phyloP scores from a whole-genome alignment of 1,284 basidiomycete species.

The Ustilago curta region DNA sequence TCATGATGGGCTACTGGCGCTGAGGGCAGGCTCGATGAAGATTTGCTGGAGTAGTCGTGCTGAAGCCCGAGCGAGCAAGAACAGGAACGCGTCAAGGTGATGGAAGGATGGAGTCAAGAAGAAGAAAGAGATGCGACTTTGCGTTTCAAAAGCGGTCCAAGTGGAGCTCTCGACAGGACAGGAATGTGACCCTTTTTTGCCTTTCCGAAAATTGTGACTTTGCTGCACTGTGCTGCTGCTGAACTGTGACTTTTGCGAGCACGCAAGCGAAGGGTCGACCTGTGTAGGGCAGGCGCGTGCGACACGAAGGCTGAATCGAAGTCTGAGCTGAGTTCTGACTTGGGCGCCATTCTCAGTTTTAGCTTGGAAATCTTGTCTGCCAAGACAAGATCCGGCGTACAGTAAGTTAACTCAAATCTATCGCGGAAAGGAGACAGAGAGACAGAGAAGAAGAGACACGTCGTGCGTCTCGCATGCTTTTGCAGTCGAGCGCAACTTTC shows the following conservation, averaged over 20 bases:
- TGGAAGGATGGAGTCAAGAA: neutral
- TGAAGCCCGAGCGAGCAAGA: neutral
- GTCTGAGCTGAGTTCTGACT: no score
- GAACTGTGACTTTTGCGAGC: neutral
- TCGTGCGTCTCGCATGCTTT: neutral
- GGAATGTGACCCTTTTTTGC: conserved; percentile 2
- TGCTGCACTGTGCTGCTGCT: conserved; percentile 2
- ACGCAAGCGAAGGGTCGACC: neutral
- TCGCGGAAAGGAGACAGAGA: no score
- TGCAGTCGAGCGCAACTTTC: neutral
- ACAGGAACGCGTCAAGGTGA: neutral
- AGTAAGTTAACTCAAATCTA: no score
- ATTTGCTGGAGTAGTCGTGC: no score
- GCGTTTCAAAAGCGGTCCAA: neutral
- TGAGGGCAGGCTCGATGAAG: no score
- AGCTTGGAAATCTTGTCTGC: neutral
- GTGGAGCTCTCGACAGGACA: neutral
- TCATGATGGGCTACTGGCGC: conserved; percentile 20
- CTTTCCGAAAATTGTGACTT: conserved; percentile 2
- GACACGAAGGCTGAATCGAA: no score
- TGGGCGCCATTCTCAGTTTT: neutral
- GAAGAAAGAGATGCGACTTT: neutral
- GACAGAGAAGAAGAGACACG: no score
- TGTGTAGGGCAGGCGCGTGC: neutral
- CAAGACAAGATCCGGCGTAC: neutral